Conservation (phyloP, 208 protist species). For the Wallacemonas sp. region DNA sequence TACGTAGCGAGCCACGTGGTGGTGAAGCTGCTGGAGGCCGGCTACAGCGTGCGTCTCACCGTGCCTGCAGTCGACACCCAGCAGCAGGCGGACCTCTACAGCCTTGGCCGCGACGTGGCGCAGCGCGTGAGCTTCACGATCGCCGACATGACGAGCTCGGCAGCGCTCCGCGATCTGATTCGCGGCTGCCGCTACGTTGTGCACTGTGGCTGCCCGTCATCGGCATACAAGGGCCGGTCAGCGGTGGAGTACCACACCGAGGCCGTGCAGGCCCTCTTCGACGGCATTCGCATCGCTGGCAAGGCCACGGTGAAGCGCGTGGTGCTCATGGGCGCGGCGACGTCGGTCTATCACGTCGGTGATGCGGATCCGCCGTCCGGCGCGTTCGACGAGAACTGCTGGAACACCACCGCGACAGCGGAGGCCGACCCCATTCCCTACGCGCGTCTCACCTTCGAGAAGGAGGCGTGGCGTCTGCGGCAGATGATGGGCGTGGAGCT, state of each 20-base stretch:
- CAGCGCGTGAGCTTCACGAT: slow-evolving; percentile 69
- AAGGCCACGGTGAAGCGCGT: slow-evolving; percentile 87
- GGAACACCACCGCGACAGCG: slow-evolving; percentile 72
- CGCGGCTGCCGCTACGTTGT: slow-evolving; percentile 86
- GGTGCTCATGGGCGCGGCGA: slow-evolving; percentile 76
- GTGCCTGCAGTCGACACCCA: slow-evolving; percentile 57
- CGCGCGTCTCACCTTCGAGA: slow-evolving; percentile 85
- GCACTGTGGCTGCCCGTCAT: slow-evolving; percentile 77
- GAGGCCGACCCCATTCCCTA: slow-evolving; percentile 74
- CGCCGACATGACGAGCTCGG: slow-evolving; percentile 77
- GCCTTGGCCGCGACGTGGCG: slow-evolving; percentile 48
- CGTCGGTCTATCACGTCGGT: slow-evolving; percentile 77
- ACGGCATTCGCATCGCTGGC: slow-evolving; percentile 75
- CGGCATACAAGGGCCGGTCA: slow-evolving; percentile 38
- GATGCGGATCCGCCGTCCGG: slow-evolving; percentile 66
- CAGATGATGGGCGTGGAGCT: slow-evolving; percentile 90
- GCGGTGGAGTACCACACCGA: slow-evolving; percentile 62
- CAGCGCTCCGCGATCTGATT: slow-evolving; percentile 73
- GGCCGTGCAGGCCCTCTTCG: slow-evolving; percentile 85
- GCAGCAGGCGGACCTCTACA: slow-evolving; percentile 77
- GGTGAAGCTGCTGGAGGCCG: slow-evolving; percentile 79
- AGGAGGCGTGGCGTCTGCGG: slow-evolving; percentile 86
- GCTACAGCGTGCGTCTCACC: slow-evolving; percentile 85
- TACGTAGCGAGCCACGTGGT: slow-evolving; percentile 88
- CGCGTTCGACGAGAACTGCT: slow-evolving; percentile 79